These are phyloP conservation scores for Cercospora berteroae DNA, from an alignment of 2,329 filamentous ascomycete species.

Conservation along the genomic window DNA sequence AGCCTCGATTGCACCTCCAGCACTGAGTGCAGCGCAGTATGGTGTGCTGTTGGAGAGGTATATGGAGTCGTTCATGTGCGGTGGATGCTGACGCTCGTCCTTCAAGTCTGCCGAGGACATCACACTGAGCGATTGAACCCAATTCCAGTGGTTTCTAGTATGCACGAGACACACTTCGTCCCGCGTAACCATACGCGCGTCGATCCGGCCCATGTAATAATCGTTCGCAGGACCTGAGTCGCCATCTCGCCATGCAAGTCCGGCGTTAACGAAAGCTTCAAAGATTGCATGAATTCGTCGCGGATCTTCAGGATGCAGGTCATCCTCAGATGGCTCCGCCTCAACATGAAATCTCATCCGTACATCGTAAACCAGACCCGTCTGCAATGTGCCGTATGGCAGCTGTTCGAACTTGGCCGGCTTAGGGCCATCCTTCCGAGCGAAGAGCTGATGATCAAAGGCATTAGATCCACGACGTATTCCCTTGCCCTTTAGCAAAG, in stretches of 20 bases:
- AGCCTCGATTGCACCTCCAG: conserved; percentile 91
- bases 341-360: conserved; percentile 96
- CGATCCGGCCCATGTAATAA: conserved; percentile 66
- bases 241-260: conserved; percentile 52
- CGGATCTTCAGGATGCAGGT: conserved; percentile 92
- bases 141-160: conserved; percentile 70
- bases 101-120: conserved; percentile 28
- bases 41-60: conserved; percentile 43
- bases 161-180: conserved; percentile 82
- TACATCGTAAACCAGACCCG: conserved; percentile 70
- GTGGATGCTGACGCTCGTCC: conserved; percentile 63
- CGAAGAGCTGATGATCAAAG: conserved; percentile 23
- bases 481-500: conserved; percentile 29
- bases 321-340: conserved; percentile 52
- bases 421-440: conserved; percentile 29
- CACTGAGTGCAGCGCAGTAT: conserved; percentile 76
- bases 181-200: conserved; percentile 70
- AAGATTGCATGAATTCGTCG: conserved; percentile 90
- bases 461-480: conserved; percentile 19
- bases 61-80: conserved; percentile 45
- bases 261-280: conserved; percentile 77
- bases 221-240: conserved; percentile 50
- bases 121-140: conserved; percentile 63
- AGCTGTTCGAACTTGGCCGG: conserved; percentile 38
- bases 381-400: conserved; percentile 41